These are phyloP conservation scores for Solanum hybrid DNA, from an alignment of 305 asterid genomes.

Conservation along the genomic window DNA sequence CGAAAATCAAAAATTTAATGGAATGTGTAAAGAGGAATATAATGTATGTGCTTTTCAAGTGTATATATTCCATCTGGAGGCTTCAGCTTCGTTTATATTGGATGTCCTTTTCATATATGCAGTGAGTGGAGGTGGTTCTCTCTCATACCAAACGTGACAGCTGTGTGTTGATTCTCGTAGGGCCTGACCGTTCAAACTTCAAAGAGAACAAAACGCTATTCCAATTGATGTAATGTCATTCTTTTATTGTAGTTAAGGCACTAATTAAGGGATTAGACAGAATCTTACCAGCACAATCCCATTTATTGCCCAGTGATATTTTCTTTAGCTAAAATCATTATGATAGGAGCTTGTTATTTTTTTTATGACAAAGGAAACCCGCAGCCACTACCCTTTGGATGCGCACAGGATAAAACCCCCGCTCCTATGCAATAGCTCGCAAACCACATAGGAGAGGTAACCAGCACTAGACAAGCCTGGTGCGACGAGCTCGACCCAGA, in stretches of 20 bases:
- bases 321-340: background rate
- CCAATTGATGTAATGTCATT: conserved; percentile 4
- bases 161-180: conserved; percentile 16
- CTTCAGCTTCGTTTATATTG: conserved; percentile 12
- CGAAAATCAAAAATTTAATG: background rate
- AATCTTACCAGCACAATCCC: background rate
- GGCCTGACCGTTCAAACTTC: conserved; percentile 14
- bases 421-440: too few relatives aligned
- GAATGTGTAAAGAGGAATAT: background rate
- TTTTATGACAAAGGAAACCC: too few relatives aligned
- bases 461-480: too few relatives aligned
- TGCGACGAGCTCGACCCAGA: too few relatives aligned
- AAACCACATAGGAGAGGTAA: too few relatives aligned
- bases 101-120: conserved; percentile 19
- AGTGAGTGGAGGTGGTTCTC: conserved; percentile 11
- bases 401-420: too few relatives aligned
- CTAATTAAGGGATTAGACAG: background rate
- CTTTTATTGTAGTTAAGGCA: background rate
- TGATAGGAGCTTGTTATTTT: background rate
- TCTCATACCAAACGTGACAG: conserved; percentile 7
- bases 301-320: background rate
- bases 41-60: conserved; percentile 14
- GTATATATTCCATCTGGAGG: conserved; percentile 18
- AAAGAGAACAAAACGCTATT: conserved; percentile 3
- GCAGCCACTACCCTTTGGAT: too few relatives aligned